Evolutionary conservation across 1,139 yeast genomes (phyloP).

Genomic region (Saccharomycopsis hybrid): DNA sequence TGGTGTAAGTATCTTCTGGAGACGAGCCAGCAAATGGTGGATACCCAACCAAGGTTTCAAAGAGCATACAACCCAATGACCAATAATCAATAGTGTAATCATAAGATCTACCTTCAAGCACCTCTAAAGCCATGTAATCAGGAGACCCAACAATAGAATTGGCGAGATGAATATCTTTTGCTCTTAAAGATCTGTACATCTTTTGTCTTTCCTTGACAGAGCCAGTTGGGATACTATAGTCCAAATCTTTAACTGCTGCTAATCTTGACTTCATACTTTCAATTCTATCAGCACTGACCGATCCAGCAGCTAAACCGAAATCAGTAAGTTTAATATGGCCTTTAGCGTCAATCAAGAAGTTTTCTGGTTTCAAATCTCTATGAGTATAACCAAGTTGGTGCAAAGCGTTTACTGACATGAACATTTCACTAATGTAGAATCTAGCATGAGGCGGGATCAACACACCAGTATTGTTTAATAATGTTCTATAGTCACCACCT

Average conservation of each 20-base stretch:
- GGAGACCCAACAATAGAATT: constrained; percentile 97
- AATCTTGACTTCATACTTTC: constrained; percentile 87
- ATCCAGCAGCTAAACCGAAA: constrained; percentile 96
- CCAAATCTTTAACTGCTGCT: constrained; percentile 69
- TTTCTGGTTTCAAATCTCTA: constrained; percentile 96
- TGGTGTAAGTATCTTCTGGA: constrained; percentile 91
- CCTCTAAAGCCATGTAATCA: constrained; percentile 98
- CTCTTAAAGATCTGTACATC: constrained; percentile 70
- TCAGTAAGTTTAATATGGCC: constrained; percentile 97
- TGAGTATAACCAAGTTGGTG: constrained; percentile 96
- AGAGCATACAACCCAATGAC: constrained; percentile 95
- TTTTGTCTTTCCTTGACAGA: constrained; percentile 84
- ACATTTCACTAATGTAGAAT: constrained; percentile 94
- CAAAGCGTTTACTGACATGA: constrained; percentile 84
- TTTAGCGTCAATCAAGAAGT: constrained; percentile 84
- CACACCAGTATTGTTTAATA: constrained; percentile 87
- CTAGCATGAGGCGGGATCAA: constrained; percentile 93
- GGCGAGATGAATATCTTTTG: constrained; percentile 67
- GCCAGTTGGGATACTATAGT: constrained; percentile 60
- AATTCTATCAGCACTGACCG: constrained; percentile 86
- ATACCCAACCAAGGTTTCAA: constrained; percentile 88
- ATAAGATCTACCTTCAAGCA: constrained; percentile 86
- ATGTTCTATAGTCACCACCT: constrained; percentile 96
- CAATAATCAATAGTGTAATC: constrained; percentile 97
- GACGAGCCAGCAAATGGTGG: constrained; percentile 96